A percentile compares a stretch with the other conserved stretches of the same genome.
These are phyloP conservation scores for Argentina anserina DNA, from an alignment of 306 rosid species.

Conservation along the genomic window DNA sequence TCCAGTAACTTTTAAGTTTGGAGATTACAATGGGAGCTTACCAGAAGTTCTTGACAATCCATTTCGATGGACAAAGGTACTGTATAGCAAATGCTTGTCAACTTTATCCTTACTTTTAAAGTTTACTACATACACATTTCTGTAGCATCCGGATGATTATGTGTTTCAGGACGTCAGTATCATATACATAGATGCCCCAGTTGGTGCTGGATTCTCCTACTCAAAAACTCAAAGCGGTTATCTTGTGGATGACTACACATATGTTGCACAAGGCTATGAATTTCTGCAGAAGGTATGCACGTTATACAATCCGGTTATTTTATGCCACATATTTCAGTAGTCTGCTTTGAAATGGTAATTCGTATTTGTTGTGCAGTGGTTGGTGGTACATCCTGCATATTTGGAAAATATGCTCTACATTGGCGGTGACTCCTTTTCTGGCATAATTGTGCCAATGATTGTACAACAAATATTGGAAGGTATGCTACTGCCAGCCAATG, in stretches of 20 bases:
- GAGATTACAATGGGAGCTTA: conserved; percentile 27
- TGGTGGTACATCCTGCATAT: conserved; percentile 13
- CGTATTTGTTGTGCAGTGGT: conserved; percentile 21
- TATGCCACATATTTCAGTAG: neutral
- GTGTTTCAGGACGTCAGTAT: conserved; percentile 8
- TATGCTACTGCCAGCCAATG: neutral
- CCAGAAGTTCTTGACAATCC: conserved; percentile 18
- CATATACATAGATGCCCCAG: conserved; percentile 26
- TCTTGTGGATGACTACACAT: conserved; percentile 4
- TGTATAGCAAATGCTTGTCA: neutral
- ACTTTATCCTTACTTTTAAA: neutral
- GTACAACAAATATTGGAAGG: conserved; percentile 14
- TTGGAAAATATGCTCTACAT: conserved; percentile 2
- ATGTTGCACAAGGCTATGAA: conserved; percentile 18
- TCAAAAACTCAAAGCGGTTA: conserved; percentile 11
- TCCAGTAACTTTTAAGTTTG: conserved; percentile 9
- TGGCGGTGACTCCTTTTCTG: conserved; percentile 26
- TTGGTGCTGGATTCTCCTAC: conserved; percentile 24
- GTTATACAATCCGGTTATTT: neutral
- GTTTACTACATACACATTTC: neutral
- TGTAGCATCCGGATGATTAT: neutral
- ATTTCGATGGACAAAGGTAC: conserved; percentile 24
- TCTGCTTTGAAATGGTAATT: too few species aligned
- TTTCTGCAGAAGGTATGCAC: conserved; percentile 10
- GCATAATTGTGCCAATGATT: conserved; percentile 18